Base-by-base conservation (phyloP, 2,329 filamentous ascomycete genomes). In the Ilyonectria robusta region DNA sequence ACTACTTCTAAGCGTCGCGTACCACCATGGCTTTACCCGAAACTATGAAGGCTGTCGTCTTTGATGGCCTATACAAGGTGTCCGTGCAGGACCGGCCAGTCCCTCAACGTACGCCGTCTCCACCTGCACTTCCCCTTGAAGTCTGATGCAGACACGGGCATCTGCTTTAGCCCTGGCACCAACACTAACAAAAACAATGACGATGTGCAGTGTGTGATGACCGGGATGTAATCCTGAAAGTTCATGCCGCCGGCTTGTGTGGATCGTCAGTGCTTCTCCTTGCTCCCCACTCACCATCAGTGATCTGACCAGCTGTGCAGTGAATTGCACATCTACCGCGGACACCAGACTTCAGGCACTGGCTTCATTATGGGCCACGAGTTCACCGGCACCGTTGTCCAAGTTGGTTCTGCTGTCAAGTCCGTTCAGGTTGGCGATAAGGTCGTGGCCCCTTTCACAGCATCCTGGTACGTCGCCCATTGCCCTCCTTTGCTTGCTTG, bases 11-110 rank as follows among this genome's bases (percentile, higher is more conserved):
- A 40, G 15, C 13, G 17, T 44, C 17, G 21, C 60, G n/a, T 5
- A 4, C 13, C 35, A 66, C n/a, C 44, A 79, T 84, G 79, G 75
- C 79, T 58, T 65, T 78, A 7, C 77, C 79, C 31, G 75, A 76
- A 40, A 93, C 88, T 0, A 97, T 98, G 95, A 93, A 93, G 80
- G 94, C 94, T 33, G 93, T 98, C 33, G 88, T 97, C 61, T 97
- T 97, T 83, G 91, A 95, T 69, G 94, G 92, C 2, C 92, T 93
- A 4, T 86, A 88, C 75, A 90, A 93, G 76, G 87, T 97, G 61
- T 91, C 88, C 1, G 82, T 98, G 62, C 92, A 97, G 81, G 89
- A 96, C 66, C 88, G 93, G 21, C 94, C 94, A 0, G 86, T 95
- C 13, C 95, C 95, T 1, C 87, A 89, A 72, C 86, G 86, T 80